Base-by-base conservation (phyloP, 2,329 filamentous ascomycete species). In the Myriangium duriaei region DNA sequence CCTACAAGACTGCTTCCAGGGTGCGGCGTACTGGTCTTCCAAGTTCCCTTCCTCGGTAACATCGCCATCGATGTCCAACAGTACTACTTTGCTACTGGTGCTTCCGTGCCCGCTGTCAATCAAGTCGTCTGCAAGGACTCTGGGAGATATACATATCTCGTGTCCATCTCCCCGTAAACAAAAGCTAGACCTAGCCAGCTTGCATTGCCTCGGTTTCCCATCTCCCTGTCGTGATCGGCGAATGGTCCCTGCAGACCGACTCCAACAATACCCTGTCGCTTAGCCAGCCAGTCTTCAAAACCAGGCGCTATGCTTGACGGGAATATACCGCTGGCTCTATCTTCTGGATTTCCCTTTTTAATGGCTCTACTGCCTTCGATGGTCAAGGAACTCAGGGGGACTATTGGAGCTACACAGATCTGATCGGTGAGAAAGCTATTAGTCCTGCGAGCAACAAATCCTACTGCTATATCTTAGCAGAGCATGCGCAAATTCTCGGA, bases 191-290 rank as follows among this genome's bases (percentile, higher is more conserved):
- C 5, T 46, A 56, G 19, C 48, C 50, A 5, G 41, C 41, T 12
- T 45, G 43, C 29, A 34, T 50, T 15, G 45, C 44, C 5, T 39
- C 45, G 4, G 39, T 40, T 34, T 35, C 34, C 35, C 56, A 51
- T 26, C 56, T 56, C 45, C 54, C 55, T 0, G 47, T 51, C 5
- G 57, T 59, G 32, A 47, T 59, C 6, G 57, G 57, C 18, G 56
- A 59, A 41, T 59, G 54, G 54, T 46, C 49, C 3, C 47, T 59
- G 11, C 52, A 60, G 45, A 50, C 50, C 4, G 40, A 47, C 15
- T 47, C 48, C 16, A 53, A 58, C 37, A 61, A 60, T 44, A 50
- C 45, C 6, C 44, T 58, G 14, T 48, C 44, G 2, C 46, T 45
- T 14, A 42, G 55, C 4, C 49, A 49, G 39, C 50, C 44, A 11